Conservation (phyloP, 2,329 filamentous ascomycete species). For the Ophiostoma perfectum region DNA sequence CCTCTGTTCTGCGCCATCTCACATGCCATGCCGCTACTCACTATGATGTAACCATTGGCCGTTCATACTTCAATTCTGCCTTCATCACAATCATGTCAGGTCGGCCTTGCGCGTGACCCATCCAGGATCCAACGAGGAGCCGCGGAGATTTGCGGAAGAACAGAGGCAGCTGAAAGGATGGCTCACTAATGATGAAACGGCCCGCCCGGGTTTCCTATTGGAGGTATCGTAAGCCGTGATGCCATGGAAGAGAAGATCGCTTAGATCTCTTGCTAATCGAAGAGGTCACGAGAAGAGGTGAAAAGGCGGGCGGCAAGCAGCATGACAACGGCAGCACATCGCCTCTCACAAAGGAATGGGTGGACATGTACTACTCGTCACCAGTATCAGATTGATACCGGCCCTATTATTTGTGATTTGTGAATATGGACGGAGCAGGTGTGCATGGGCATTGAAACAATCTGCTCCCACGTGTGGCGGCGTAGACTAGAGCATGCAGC, state of each 20-base stretch:
- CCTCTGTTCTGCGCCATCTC: no score
- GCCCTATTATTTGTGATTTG: not conserved
- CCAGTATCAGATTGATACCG: not conserved
- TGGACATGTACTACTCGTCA: not conserved
- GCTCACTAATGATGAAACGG: not conserved
- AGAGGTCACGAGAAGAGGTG: no score
- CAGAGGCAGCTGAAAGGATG: not conserved
- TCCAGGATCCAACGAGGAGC: not conserved
- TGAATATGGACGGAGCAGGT: not conserved
- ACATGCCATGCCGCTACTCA: not conserved
- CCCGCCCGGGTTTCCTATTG: not conserved
- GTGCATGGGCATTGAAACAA: not conserved
- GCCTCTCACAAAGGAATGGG: no score
- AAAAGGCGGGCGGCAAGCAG: constrained; percentile 12
- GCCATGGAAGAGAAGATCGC: no score
- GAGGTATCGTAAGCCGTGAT: not conserved
- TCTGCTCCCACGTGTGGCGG: not conserved
- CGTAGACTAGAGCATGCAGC: not conserved
- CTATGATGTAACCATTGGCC: constrained; percentile 6
- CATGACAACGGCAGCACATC: not conserved
- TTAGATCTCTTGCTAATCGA: no score
- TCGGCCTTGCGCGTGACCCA: not conserved
- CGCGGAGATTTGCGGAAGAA: constrained; percentile 8
- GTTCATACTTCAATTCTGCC: not conserved
- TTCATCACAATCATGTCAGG: not conserved